phyloP scores from a whole-genome alignment of 495 filamentous ascomycete species.

The Monascus purpureus region DNA sequence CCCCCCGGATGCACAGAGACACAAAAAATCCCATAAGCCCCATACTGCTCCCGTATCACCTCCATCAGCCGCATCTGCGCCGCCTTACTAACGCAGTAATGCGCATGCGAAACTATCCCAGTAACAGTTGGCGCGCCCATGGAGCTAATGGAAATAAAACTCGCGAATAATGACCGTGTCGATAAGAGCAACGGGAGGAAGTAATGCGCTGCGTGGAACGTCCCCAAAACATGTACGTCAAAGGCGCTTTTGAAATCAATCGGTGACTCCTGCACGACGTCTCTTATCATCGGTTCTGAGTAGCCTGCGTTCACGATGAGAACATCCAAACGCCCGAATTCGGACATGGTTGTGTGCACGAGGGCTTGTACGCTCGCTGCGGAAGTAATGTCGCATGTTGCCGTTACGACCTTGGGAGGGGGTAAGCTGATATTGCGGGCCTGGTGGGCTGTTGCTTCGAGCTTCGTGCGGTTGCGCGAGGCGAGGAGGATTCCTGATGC shows the following conservation, averaged over 20 bases:
- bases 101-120: constrained; percentile 9
- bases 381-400: constrained; percentile 23
- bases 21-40: constrained; percentile 22
- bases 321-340: constrained; percentile 23
- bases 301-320: constrained; percentile 30
- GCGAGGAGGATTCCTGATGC: constrained; percentile 27
- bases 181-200: constrained; percentile 27
- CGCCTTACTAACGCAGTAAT: constrained; percentile 27
- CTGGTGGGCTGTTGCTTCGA: constrained; percentile 15
- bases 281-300: constrained; percentile 14
- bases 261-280: constrained; percentile 15
- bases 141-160: constrained; percentile 18
- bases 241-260: constrained; percentile 25
- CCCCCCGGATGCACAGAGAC: constrained; percentile 34
- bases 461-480: constrained; percentile 14
- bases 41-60: constrained; percentile 29
- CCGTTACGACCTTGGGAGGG: constrained; percentile 11
- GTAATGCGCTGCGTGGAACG: constrained; percentile 21
- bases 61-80: constrained; percentile 26
- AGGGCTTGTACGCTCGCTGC: constrained; percentile 19
- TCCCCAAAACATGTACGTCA: constrained; percentile 29
- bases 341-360: constrained; percentile 12
- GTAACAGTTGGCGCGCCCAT: constrained; percentile 12
- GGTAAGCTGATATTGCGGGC: constrained; percentile 16
- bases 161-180: constrained; percentile 8